Evolutionary conservation across 164 flowering plant species (phyloP), one percentile per base, ranked within the genome.

Genomic region (Vitis amurensis): DNA sequence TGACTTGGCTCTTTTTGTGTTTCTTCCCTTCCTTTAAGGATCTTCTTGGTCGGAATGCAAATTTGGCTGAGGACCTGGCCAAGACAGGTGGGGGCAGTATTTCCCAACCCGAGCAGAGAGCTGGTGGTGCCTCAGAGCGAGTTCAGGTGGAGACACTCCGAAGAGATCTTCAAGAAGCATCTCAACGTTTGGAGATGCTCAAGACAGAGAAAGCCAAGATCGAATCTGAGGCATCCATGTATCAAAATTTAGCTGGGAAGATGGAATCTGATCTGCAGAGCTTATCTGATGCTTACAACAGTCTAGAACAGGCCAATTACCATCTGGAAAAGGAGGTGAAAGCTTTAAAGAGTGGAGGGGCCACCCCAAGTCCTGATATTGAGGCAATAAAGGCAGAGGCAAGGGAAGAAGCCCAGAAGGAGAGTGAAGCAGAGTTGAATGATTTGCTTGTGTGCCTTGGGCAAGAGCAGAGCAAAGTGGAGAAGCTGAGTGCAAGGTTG

Each of bases 381-480:
- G 95, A 92, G 71, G 86, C 80, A 23, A 73, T 91, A 44, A 89
- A 79, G 63, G 91, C 83, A 2, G 92, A 91, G 71, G 97, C 89
- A 9, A 87, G 92, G 76, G 97, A 91, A 83, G 99, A 92, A 83
- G 93, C 93, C 8, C 87, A 81, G 77, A 90, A 84, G 80, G 99
- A 93, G 75, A 89, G 98, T 52, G 98, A 96, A 66, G 91, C 80
- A 4, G 99, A 96, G 71, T 72, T 93, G 73, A 93, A 78, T 50
- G 99, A 96, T 74, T 77, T 96, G 74, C 87, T 96, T 0, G 97
- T 93, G 9, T 95, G 99, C 72, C 85, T 93, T 29, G 99, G 99
- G 64, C 99, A 96, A 81, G 98, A 96, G 75, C 98, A 96, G 79
- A 92, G 91, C 79, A 90, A 83, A 74, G 98, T 90, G 50, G 99